Conservation (phyloP, 1,284 basidiomycete genomes). For the Cutaneotrichosporon sp. region DNA sequence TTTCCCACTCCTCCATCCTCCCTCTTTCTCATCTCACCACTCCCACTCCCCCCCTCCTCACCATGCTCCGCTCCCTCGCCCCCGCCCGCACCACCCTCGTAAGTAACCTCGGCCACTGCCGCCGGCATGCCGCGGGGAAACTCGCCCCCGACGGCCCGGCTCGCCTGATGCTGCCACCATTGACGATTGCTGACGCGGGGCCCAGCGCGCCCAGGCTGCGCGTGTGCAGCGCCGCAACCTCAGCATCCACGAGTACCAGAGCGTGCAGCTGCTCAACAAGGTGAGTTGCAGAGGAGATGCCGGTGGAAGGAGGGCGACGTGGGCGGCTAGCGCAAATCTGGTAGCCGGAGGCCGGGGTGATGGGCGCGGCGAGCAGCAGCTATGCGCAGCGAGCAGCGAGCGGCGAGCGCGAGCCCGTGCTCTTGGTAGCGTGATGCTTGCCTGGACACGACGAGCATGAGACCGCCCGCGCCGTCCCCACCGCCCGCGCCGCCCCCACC, state of each 20-base stretch:
- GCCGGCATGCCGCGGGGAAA: slow-evolving; percentile 15
- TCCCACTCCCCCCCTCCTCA: slow-evolving; percentile 5
- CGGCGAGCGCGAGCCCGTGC: no score
- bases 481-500: no score
- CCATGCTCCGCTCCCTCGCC: slow-evolving; percentile 27
- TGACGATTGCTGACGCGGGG: slow-evolving; percentile 13
- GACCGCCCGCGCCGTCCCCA: no score
- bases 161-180: background rate
- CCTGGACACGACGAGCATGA: no score
- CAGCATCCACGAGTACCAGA: slow-evolving; percentile 99
- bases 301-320: background rate
- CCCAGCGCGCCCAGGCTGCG: slow-evolving; percentile 11
- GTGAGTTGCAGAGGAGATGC: no score
- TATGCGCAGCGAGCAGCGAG: background rate
- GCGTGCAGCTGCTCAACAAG: slow-evolving; percentile 89
- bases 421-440: no score
- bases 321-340: background rate
- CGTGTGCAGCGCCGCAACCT: slow-evolving; percentile 65
- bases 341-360: background rate
- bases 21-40: slow-evolving; percentile 1
- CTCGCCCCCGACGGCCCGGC: slow-evolving; percentile 1
- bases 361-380: no score
- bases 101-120: slow-evolving; percentile 10
- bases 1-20: background rate
- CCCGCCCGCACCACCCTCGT: slow-evolving; percentile 17